Percentiles rank a stretch among this genome's conserved stretches.
Conservation (phyloP, 768 basidiomycete genomes). For the Melanogaster broomeanus region DNA sequence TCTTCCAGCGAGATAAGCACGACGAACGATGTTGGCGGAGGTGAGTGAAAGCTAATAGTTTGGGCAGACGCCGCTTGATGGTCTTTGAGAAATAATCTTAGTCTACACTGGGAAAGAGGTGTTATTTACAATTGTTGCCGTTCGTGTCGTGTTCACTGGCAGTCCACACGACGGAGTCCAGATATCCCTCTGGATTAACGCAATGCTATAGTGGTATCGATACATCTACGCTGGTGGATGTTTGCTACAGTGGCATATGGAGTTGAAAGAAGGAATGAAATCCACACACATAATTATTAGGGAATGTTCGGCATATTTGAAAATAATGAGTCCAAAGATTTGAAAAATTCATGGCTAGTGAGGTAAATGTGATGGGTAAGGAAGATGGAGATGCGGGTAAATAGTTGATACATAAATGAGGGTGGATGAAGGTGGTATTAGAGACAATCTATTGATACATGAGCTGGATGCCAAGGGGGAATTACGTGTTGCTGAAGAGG, state of each 20-base stretch:
- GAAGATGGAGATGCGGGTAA: background rate
- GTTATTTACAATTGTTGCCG: constrained; percentile 29
- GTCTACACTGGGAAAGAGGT: background rate
- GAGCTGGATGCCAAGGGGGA: background rate
- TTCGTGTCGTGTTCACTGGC: constrained; percentile 16
- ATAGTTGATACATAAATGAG: background rate
- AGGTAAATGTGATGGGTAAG: background rate
- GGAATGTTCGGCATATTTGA: background rate
- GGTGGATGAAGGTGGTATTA: background rate
- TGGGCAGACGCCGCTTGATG: constrained; percentile 10
- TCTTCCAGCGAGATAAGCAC: constrained; percentile 6
- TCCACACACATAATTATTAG: background rate
- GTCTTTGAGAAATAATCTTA: constrained; percentile 10
- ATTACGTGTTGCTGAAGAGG: constrained; percentile 20
- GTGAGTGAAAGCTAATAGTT: constrained; percentile 14
- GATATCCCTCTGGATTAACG: background rate
- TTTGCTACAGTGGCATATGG: background rate
- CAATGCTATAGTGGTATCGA: background rate
- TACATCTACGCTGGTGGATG: background rate
- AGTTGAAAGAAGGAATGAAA: background rate
- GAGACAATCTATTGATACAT: constrained; percentile 1
- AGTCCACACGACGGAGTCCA: background rate
- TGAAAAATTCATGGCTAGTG: background rate
- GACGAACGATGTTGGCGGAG: constrained; percentile 8
- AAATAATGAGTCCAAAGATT: background rate